Evolutionary conservation across 208 protist genomes (phyloP).

Genomic region (Naegleria gruberi): DNA sequence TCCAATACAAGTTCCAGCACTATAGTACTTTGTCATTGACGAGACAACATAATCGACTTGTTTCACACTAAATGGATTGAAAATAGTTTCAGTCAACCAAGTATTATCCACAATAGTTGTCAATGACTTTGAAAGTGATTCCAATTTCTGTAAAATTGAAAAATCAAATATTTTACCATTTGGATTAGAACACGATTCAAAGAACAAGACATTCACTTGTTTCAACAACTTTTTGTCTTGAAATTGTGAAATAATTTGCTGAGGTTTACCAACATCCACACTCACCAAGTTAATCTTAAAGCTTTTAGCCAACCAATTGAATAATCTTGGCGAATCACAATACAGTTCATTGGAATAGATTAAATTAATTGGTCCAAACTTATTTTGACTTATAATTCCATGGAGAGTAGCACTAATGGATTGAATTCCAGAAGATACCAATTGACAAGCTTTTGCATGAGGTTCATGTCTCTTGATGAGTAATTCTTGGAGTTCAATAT

Average conservation of each 20-base stretch:
- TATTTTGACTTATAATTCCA: background rate
- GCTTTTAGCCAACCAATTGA: background rate
- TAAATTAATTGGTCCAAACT: background rate
- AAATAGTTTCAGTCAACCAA: conserved; percentile 3
- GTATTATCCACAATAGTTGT: conserved; percentile 16
- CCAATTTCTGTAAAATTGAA: background rate
- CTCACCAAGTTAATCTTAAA: background rate
- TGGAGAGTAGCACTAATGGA: background rate
- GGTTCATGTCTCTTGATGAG: background rate
- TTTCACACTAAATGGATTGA: background rate
- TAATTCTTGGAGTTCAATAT: background rate
- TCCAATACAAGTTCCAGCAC: conserved; percentile 11
- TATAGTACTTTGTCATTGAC: conserved; percentile 19
- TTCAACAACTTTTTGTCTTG: background rate
- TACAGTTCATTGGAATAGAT: conserved; percentile 17
- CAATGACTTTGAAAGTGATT: background rate
- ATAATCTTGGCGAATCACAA: conserved; percentile 22
- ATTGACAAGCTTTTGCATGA: background rate
- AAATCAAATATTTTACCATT: conserved; percentile 24
- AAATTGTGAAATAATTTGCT: background rate
- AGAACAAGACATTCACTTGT: conserved; percentile 3
- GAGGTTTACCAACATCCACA: background rate
- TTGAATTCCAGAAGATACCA: background rate
- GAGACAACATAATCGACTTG: conserved; percentile 2
- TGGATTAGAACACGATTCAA: conserved; percentile 23